These are phyloP conservation scores for Erysiphe pulchra DNA, from an alignment of 2,329 filamentous ascomycete genomes.

Conservation along the genomic window DNA sequence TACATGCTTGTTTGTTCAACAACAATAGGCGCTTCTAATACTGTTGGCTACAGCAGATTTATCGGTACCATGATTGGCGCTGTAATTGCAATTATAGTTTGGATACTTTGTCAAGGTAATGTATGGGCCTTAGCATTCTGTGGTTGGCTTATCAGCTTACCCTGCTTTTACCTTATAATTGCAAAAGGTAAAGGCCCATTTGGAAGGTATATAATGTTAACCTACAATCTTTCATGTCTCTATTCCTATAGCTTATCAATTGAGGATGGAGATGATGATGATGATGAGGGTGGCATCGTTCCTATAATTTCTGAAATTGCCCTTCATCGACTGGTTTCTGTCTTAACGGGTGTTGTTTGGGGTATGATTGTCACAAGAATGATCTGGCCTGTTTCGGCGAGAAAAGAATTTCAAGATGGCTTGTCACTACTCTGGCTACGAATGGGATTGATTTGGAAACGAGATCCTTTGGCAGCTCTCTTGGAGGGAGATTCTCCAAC, in stretches of 20 bases:
- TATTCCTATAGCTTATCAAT: slow-evolving; percentile 82
- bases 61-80: slow-evolving; percentile 68
- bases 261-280: slow-evolving; percentile 53
- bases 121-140: slow-evolving; percentile 51
- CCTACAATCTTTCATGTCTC: slow-evolving; percentile 83
- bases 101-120: slow-evolving; percentile 52
- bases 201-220: slow-evolving; percentile 78
- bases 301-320: slow-evolving; percentile 76
- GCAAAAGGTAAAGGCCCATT: slow-evolving; percentile 65
- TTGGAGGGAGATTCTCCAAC: slow-evolving; percentile 27
- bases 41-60: slow-evolving; percentile 68
- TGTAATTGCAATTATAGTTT: slow-evolving; percentile 45
- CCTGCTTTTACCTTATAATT: slow-evolving; percentile 76
- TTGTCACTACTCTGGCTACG: slow-evolving; percentile 79
- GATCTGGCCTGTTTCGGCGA: slow-evolving; percentile 82
- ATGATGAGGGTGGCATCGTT: slow-evolving; percentile 64
- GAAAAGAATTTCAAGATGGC: slow-evolving; percentile 69
- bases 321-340: slow-evolving; percentile 64
- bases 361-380: slow-evolving; percentile 71
- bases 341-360: slow-evolving; percentile 73
- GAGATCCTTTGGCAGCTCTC: slow-evolving; percentile 60
- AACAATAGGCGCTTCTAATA: slow-evolving; percentile 91
- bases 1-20: slow-evolving; percentile 98
- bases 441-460: slow-evolving; percentile 89
- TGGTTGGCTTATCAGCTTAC: slow-evolving; percentile 56